Base-by-base conservation (phyloP, 2,329 filamentous ascomycete genomes). In the Fusarium citri region DNA sequence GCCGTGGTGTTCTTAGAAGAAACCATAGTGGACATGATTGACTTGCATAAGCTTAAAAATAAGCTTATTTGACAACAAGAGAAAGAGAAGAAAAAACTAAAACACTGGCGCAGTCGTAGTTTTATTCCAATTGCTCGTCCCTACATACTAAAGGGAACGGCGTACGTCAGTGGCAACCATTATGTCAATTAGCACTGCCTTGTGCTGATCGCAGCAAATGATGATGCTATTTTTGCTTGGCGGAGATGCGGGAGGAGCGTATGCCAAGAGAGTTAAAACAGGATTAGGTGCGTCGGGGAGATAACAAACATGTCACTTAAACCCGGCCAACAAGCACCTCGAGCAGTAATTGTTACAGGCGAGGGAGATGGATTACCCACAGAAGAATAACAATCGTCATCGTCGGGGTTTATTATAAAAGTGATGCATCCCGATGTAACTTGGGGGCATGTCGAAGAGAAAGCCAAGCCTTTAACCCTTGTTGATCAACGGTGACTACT, bases 191-290 rank as follows among this genome's bases (percentile, higher is more conserved):
- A 28, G 9, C 14, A 53, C 5, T 9, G 14, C 37, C 16, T 41
- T 26, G 15, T 23, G 41, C 41, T 43, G 58, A 20, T 49, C 28
- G 26, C 37, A 42, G 28, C 16, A 22, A 40, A 22, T 30, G 51
- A 64, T 64, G 62, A 64, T 64, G 60, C 53, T 59, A 40, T 51
- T 42, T 50, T 64, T 64, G 62, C 62, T 64, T 65, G 62, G 62
- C 62, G 53, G 14, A 10, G 10, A 18, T 34, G 58, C 34, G 31
- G 48, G 59, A 55, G 31, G 46, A 63, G 58, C 23, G 46, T 42
- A 14, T 47, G 62, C 62, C 60, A 65, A 64, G 62, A 6, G 46
- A 5, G 5, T 41, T 34, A 28, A 64, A 64, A 59, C 62, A 58
- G 41, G 62, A 64, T 65, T 64, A 42, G 51, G 59, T 7, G 16